These are phyloP conservation scores for Rhizopogon sp. DNA, from an alignment of 768 basidiomycete species.

Conservation along the genomic window DNA sequence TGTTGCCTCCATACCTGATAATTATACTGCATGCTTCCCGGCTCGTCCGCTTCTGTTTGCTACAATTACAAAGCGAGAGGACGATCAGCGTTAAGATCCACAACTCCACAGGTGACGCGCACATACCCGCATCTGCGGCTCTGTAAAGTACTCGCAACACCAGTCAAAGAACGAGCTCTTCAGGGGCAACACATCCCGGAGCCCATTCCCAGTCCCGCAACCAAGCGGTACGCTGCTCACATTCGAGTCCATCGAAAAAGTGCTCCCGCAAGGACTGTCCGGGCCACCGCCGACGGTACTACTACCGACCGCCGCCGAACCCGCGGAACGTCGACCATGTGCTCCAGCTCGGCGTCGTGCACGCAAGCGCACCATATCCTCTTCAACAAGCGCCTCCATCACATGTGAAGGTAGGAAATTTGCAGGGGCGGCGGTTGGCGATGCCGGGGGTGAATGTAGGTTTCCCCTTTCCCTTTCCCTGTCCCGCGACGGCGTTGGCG, in stretches of 20 bases:
- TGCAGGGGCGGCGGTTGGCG: conserved; percentile 29
- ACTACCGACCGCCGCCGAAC: conserved; percentile 11
- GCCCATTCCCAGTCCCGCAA: conserved; percentile 73
- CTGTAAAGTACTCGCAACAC: conserved; percentile 96
- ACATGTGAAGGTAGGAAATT: conserved; percentile 73
- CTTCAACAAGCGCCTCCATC: conserved; percentile 86
- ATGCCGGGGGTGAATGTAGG: conserved; percentile 28
- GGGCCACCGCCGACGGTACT: conserved; percentile 37
- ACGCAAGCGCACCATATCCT: conserved; percentile 88
- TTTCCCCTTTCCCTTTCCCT: conserved; percentile 12
- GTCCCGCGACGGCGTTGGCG: conserved; percentile 35
- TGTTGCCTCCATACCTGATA: conserved; percentile 93
- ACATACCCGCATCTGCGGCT: conserved; percentile 96
- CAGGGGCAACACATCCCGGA: conserved; percentile 82
- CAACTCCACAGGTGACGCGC: neutral
- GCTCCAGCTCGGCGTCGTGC: conserved; percentile 49
- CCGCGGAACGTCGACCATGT: conserved; percentile 39
- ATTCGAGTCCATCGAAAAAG: conserved; percentile 73
- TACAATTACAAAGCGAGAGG: conserved; percentile 21
- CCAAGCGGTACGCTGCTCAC: conserved; percentile 67
- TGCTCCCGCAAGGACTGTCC: conserved; percentile 69
- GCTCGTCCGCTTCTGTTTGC: conserved; percentile 95
- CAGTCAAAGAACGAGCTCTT: conserved; percentile 94
- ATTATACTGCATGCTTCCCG: conserved; percentile 90
- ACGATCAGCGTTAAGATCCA: conserved; percentile 6